A percentile compares a stretch with the other conserved stretches of the same genome.
phyloP scores from a whole-genome alignment of 805 yeast species.

The Yamadazyma endophytica region DNA sequence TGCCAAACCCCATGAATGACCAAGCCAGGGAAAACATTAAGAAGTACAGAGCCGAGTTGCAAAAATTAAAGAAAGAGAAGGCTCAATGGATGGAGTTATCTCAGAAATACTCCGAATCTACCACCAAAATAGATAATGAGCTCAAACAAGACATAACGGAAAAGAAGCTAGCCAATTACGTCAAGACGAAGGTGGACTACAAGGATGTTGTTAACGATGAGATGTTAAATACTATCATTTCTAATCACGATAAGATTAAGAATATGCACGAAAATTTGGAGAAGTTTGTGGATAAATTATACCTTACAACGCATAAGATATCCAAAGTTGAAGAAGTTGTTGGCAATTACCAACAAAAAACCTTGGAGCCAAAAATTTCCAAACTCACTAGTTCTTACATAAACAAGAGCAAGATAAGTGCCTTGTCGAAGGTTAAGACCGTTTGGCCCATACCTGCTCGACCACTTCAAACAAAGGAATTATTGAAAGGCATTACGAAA shows the following conservation, averaged over 20 bases:
- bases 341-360: constrained; percentile 13
- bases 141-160: constrained; percentile 1
- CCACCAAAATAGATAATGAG: constrained; percentile 8
- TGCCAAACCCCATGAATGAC: constrained; percentile 60
- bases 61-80: constrained; percentile 43
- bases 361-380: constrained; percentile 17
- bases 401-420: constrained; percentile 13
- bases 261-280: constrained; percentile 18
- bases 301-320: constrained; percentile 26
- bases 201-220: constrained; percentile 3
- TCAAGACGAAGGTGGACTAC: constrained; percentile 2
- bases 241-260: constrained; percentile 5
- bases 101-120: constrained; percentile 13
- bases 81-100: constrained; percentile 41
- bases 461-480: constrained; percentile 14
- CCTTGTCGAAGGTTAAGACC: constrained; percentile 4
- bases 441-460: constrained; percentile 17
- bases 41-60: constrained; percentile 42
- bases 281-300: constrained; percentile 34
- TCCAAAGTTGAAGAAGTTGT: constrained; percentile 20
- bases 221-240: not conserved
- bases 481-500: constrained; percentile 19
- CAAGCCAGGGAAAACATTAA: constrained; percentile 47
- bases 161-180: constrained; percentile 4
- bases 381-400: constrained; percentile 17